phyloP scores from a whole-genome alignment of 371 early-diverging fungal genomes.

The Rhizopus delemar region DNA sequence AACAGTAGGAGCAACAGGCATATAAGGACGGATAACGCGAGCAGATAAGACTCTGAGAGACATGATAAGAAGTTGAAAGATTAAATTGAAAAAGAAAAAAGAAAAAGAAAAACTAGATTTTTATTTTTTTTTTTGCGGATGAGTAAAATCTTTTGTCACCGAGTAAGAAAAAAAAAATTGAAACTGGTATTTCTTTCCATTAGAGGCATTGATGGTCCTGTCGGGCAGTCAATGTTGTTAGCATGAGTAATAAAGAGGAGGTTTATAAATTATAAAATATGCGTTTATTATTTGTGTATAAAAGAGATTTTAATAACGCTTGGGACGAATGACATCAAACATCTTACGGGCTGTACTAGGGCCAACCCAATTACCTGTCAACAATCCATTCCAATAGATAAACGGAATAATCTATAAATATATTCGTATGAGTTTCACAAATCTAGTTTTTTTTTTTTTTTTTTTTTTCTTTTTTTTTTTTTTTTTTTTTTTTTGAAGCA shows the following conservation, averaged over 20 bases:
- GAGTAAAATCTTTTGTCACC: slow-evolving; percentile 42
- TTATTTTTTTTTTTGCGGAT: slow-evolving; percentile 22
- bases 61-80: slow-evolving; percentile 29
- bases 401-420: too few relatives aligned
- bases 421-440: too few relatives aligned
- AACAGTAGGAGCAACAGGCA: slow-evolving; percentile 37
- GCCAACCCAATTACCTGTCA: too few relatives aligned
- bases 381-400: too few relatives aligned
- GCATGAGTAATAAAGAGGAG: too few relatives aligned
- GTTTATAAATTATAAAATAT: too few relatives aligned
- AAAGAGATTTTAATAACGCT: too few relatives aligned
- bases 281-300: too few relatives aligned
- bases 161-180: slow-evolving; percentile 36
- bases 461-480: background rate
- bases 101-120: slow-evolving; percentile 18
- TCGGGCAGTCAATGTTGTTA: slow-evolving; percentile 4
- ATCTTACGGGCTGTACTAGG: too few relatives aligned
- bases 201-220: slow-evolving; percentile 9
- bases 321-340: too few relatives aligned
- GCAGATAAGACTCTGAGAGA: slow-evolving; percentile 49
- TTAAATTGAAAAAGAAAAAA: slow-evolving; percentile 15
- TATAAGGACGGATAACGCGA: slow-evolving; percentile 47
- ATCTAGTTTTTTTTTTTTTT: too few relatives aligned
- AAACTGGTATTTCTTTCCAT: slow-evolving; percentile 18
- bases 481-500: background rate